Base-by-base conservation (phyloP, 805 yeast species). In the Candida tibetensis region DNA sequence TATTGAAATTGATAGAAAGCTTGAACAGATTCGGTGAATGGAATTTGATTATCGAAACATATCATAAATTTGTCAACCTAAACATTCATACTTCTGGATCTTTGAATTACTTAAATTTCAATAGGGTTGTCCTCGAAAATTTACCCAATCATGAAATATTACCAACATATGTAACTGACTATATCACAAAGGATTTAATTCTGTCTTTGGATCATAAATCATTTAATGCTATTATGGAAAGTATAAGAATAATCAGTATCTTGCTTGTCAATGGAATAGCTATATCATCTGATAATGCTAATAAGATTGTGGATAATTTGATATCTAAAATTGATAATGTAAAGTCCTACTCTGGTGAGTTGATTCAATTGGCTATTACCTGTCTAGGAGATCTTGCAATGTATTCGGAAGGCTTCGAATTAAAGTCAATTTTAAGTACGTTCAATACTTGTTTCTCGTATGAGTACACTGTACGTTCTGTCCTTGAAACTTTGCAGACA, bases 311-410 rank as follows among this genome's bases (percentile, higher is more conserved):
- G 4, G 19, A 32, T 12, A 30, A 38, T 22, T 34, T 41, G 19
- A 17, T 47, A 15, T 36, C 23, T 14, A 58, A 52, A 31, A 44
- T 51, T 17, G 40, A 45, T 9, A 48, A 54, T 18, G 25, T n/a
- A 28, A 57, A 55, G 27, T 44, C 47, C 14, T 59, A 56, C 36
- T 51, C 68, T 2, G 49, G 60, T 35, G 68, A 62, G 15, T 44
- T 64, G 17, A 46, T 62, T 32, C 60, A 57, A 34, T 42, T 49
- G 12, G 48, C 62, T 10, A 47, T 64, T 16, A 39, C 44, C 1
- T 48, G 58, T 4, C 42, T 62, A 22, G 52, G 64, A 4, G 58
- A 57, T 5, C 41, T 56, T 4, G 17, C 54, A 5, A 31, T 43
- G 5, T 32, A 42, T 14, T 36, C 45, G 4, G 26, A 49, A 10